Conservation (phyloP, 108 stramenopile species). For the Chaetoceros tenuissimus region DNA sequence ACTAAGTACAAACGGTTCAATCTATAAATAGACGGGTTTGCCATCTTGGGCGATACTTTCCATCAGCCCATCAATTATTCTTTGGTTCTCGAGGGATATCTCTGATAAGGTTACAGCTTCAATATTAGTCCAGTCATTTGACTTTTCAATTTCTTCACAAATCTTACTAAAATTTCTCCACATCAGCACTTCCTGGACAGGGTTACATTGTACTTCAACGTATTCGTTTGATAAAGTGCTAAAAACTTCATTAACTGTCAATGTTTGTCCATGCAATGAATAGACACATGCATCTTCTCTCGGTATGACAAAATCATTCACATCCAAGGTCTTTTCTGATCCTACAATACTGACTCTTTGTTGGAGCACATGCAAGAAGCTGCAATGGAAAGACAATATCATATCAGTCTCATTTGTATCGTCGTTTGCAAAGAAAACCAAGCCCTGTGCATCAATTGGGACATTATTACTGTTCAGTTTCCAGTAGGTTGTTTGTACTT, state of each 20-base stretch:
- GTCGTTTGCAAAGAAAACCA: constrained; percentile 11
- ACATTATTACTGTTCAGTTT: constrained; percentile 25
- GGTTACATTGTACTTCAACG: constrained; percentile 5
- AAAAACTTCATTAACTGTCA: constrained; percentile 20
- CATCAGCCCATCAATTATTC: constrained; percentile 35
- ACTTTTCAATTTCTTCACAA: constrained; percentile 10
- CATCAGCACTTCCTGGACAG: constrained; percentile 35
- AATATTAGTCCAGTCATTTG: constrained; percentile 1
- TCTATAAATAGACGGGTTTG: too few relatives aligned
- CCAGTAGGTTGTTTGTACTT: constrained; percentile 23
- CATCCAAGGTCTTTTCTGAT: constrained; percentile 6
- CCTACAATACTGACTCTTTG: constrained; percentile 29
- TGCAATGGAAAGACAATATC: constrained; percentile 32
- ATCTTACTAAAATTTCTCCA: constrained; percentile 25
- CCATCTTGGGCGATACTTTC: constrained; percentile 15
- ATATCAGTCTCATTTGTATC: not conserved
- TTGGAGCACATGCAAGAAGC: constrained; percentile 26
- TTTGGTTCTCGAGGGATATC: constrained; percentile 23
- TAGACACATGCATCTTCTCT: constrained; percentile 1
- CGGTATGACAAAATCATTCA: constrained; percentile 33
- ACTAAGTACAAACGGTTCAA: too few relatives aligned
- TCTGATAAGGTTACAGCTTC: constrained; percentile 18
- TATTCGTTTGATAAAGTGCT: constrained; percentile 4
- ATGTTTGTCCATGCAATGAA: constrained; percentile 5
- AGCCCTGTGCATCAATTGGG: constrained; percentile 20